Conservation (phyloP, 805 yeast species). For the Monosporozyma unispora region DNA sequence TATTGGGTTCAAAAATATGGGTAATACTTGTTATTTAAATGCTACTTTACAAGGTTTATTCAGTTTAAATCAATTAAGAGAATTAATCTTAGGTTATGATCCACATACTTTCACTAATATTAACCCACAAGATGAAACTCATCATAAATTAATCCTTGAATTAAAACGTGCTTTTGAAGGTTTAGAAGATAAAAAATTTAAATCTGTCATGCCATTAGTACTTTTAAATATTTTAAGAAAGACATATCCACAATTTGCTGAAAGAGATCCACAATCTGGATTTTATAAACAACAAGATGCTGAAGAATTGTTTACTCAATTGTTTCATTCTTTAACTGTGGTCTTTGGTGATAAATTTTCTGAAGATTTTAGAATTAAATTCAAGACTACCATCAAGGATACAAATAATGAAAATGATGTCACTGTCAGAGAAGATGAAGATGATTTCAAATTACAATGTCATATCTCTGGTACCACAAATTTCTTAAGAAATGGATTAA, state of each 20-base stretch:
- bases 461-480: slow-evolving; percentile 82
- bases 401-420: slow-evolving; percentile 44
- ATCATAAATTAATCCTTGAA: slow-evolving; percentile 39
- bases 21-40: slow-evolving; percentile 91
- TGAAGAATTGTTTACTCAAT: slow-evolving; percentile 86
- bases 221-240: slow-evolving; percentile 59
- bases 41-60: slow-evolving; percentile 83
- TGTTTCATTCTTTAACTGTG: slow-evolving; percentile 44
- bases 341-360: slow-evolving; percentile 40
- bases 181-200: slow-evolving; percentile 33
- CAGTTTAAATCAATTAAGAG: slow-evolving; percentile 65
- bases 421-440: slow-evolving; percentile 41
- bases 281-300: slow-evolving; percentile 93
- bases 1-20: slow-evolving; percentile 86
- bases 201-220: slow-evolving; percentile 57
- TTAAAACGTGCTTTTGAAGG: slow-evolving; percentile 37
- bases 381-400: slow-evolving; percentile 57
- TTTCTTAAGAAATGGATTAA: slow-evolving; percentile 77
- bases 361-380: slow-evolving; percentile 55
- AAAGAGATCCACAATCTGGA: slow-evolving; percentile 57
- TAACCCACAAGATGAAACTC: slow-evolving; percentile 24
- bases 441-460: slow-evolving; percentile 68
- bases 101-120: slow-evolving; percentile 41
- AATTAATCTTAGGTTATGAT: slow-evolving; percentile 48
- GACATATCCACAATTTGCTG: slow-evolving; percentile 82